Base-by-base conservation (phyloP, 2,329 filamentous ascomycete genomes). In the Arthrinium phaeospermum region DNA sequence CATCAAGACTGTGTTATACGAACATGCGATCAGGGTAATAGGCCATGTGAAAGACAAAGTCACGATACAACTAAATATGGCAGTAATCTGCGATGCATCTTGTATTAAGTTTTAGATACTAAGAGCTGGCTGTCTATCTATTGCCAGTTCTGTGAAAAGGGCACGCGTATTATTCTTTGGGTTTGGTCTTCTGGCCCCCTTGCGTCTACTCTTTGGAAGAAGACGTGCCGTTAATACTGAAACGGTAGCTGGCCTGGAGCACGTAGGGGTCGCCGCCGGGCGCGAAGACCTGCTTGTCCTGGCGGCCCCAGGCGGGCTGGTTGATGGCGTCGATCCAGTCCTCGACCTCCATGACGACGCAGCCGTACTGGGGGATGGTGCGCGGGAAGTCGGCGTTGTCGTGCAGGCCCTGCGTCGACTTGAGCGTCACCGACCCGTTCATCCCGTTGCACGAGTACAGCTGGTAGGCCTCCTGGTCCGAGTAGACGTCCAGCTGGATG, bases 291-390 rank as follows among this genome's bases (percentile, higher is more conserved):
- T 92, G 90, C 83, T 87, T 91, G 71, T 79, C 79, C 67, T 86
- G 83, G 71, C 95, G 89, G 73, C 91, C 91, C 96, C 96, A 98
- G 82, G 94, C 90, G 0, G 95, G 95, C 77, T 97, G 90, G 84
- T 98, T 98, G 84, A 98, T 96, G 37, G 88, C 95, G 80, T 97
- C 95, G 79, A 98, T 97, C 90, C 91, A 98, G 81, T 96, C 95
- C 86, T 98, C 90, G 16, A 96, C 94, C 85, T 98, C 96, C 82
- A 98, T 89, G 68, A 98, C 96, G 37, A 98, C 79, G 82, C 96
- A 98, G 45, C 94, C 95, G 79, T 95, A 94, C 85, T 95, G 81
- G 71, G 90, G 87, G 37, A 94, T 92, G 10, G 88, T 89, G 49
- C 91, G 86, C 4, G 90, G 88, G 76, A 91, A 89, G 45, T 84